These are phyloP conservation scores for Hymenotorrendiella dingleyae DNA, from an alignment of 2,329 filamentous ascomycete species.

Conservation along the genomic window DNA sequence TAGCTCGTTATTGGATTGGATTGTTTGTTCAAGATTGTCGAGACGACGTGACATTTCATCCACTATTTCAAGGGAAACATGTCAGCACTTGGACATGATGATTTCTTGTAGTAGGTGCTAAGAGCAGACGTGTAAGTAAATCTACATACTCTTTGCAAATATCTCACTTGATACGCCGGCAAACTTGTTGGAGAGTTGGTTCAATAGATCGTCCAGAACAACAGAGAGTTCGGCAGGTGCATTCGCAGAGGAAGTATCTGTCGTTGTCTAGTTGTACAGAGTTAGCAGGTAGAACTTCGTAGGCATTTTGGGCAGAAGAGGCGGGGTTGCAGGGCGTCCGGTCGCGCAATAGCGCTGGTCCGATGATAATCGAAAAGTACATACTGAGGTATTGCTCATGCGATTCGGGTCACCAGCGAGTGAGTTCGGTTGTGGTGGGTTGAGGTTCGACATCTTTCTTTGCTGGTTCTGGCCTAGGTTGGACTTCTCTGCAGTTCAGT, in stretches of 20 bases:
- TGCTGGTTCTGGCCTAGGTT: too few species aligned
- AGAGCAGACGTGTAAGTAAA: neutral
- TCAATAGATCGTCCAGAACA: conserved; percentile 81
- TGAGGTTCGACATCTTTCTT: too few species aligned
- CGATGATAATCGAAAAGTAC: neutral
- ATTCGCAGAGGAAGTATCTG: conserved; percentile 19
- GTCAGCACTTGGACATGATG: neutral
- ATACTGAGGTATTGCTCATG: conserved; percentile 2
- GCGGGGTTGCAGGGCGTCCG: neutral
- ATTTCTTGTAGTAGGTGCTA: neutral
- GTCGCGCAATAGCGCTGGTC: neutral
- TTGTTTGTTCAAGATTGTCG: conserved; percentile 59
- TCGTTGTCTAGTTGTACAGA: conserved; percentile 11
- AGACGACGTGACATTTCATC: conserved; percentile 87
- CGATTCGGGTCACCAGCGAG: neutral
- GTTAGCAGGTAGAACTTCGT: neutral
- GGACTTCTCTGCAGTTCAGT: too few species aligned
- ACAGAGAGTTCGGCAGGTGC: conserved; percentile 27
- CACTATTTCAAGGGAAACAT: conserved; percentile 48
- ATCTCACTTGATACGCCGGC: conserved; percentile 79
- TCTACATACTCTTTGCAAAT: conserved; percentile 71
- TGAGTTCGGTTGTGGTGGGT: neutral
- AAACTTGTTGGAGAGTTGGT: conserved; percentile 80
- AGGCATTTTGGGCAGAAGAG: neutral
- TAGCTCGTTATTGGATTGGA: conserved; percentile 22